Evolutionary conservation across 345 rosid species (phyloP).

Genomic region (Odontarrhena argentea): DNA sequence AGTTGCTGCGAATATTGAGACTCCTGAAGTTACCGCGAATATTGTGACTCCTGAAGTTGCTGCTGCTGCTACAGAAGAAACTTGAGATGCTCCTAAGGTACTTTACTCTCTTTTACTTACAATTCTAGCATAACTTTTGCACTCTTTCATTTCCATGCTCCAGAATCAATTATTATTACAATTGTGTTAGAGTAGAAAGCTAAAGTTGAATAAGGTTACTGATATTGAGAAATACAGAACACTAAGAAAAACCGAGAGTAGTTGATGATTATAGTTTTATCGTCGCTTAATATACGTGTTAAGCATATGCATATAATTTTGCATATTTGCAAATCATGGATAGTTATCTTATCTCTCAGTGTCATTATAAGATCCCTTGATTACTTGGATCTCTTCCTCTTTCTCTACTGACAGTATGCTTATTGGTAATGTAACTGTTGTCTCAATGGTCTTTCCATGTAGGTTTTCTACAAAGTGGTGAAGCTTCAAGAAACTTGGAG

Average conservation of each 20-base stretch:
- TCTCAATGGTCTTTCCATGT: background rate
- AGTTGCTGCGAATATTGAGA: no score
- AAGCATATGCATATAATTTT: conserved; percentile 2
- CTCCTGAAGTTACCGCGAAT: no score
- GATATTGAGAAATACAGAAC: no score
- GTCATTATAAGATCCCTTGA: conserved; percentile 1
- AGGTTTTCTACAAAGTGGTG: conserved; percentile 6
- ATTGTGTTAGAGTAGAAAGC: no score
- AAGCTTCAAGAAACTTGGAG: no score
- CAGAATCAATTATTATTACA: no score
- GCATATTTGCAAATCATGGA: background rate
- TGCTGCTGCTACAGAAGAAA: conserved; percentile 40
- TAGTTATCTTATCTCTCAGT: background rate
- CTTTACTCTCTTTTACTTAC: conserved; percentile 4
- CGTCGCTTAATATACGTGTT: background rate
- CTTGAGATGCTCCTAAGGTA: conserved; percentile 37
- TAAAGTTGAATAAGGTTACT: no score
- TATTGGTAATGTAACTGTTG: background rate
- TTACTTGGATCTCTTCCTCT: background rate
- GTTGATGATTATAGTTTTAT: background rate
- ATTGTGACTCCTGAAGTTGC: conserved; percentile 38
- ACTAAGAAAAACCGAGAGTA: no score
- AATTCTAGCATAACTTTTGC: background rate
- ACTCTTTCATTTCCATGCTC: background rate
- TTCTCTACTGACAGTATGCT: background rate